phyloP scores from a whole-genome alignment of 495 filamentous ascomycete species.

The Tricharina praecox region DNA sequence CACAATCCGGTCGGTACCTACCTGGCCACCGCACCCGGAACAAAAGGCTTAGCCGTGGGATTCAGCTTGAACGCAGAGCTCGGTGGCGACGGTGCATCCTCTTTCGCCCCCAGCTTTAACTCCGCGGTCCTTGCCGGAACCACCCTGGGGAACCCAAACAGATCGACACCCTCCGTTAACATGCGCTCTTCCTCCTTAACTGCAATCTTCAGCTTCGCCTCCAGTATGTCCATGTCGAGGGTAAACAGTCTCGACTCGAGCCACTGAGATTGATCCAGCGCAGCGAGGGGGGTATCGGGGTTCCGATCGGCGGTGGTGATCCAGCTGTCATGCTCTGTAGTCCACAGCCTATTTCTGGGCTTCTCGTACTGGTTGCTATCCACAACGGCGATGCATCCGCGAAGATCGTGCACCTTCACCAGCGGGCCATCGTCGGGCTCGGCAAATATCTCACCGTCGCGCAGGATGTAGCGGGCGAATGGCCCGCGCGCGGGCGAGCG shows the following conservation, averaged over 20 bases:
- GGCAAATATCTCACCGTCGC: background rate
- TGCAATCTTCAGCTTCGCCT: background rate
- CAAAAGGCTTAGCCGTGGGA: too few species aligned
- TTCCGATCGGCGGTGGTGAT: background rate
- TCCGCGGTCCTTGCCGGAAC: background rate
- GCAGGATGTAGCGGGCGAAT: background rate
- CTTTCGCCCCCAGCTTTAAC: background rate
- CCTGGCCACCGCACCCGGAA: too few species aligned
- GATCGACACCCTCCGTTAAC: background rate
- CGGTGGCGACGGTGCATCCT: too few species aligned
- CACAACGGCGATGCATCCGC: background rate
- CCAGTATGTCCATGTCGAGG: background rate
- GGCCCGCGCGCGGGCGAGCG: background rate
- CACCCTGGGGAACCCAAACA: background rate
- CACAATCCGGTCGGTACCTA: too few species aligned
- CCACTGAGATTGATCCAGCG: background rate
- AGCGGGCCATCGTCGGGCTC: background rate
- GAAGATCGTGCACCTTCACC: background rate
- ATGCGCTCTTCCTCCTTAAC: background rate
- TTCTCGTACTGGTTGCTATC: background rate
- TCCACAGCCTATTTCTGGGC: background rate
- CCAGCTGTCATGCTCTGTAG: background rate
- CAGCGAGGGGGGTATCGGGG: background rate
- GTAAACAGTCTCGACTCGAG: background rate
- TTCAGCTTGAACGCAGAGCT: too few species aligned